Evolutionary conservation across 2,329 filamentous ascomycete genomes (phyloP).

Genomic region (Epichloe baconii): DNA sequence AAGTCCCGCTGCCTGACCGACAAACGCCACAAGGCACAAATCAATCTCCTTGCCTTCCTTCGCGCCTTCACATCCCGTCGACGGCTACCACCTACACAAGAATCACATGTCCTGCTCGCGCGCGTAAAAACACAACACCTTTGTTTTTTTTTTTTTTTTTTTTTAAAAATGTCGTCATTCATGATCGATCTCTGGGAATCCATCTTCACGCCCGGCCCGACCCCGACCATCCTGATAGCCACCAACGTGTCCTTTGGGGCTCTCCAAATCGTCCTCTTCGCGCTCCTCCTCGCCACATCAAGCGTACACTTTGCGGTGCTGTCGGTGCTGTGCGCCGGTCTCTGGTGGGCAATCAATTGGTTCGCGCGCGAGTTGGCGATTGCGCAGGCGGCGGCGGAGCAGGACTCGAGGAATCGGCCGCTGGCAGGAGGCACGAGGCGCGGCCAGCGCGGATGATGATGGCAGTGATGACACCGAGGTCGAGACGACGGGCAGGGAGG

Average conservation of each 20-base stretch:
- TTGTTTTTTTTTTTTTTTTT: too few species aligned
- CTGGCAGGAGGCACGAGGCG: conserved; percentile 20
- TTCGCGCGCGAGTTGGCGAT: conserved; percentile 57
- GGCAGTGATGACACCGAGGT: conserved; percentile 35
- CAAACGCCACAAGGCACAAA: neutral
- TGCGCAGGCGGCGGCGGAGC: conserved; percentile 21
- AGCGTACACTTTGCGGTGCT: conserved; percentile 83
- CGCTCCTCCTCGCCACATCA: conserved; percentile 66
- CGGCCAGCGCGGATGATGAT: conserved; percentile 14
- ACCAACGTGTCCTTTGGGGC: conserved; percentile 82
- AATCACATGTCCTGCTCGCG: neutral
- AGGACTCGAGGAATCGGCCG: conserved; percentile 20
- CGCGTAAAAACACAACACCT: too few species aligned
- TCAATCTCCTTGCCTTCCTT: neutral
- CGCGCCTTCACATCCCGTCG: neutral
- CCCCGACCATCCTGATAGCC: conserved; percentile 73
- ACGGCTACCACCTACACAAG: neutral
- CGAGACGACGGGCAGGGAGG: conserved; percentile 23
- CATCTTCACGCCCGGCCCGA: conserved; percentile 86
- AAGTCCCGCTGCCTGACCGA: neutral
- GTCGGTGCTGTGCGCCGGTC: conserved; percentile 61
- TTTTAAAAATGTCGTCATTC: conserved; percentile 40
- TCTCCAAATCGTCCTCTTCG: conserved; percentile 66
- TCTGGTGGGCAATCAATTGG: conserved; percentile 97
- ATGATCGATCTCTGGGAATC: conserved; percentile 75